Conservation (phyloP, 768 basidiomycete genomes). For the Roridomyces roridus region DNA sequence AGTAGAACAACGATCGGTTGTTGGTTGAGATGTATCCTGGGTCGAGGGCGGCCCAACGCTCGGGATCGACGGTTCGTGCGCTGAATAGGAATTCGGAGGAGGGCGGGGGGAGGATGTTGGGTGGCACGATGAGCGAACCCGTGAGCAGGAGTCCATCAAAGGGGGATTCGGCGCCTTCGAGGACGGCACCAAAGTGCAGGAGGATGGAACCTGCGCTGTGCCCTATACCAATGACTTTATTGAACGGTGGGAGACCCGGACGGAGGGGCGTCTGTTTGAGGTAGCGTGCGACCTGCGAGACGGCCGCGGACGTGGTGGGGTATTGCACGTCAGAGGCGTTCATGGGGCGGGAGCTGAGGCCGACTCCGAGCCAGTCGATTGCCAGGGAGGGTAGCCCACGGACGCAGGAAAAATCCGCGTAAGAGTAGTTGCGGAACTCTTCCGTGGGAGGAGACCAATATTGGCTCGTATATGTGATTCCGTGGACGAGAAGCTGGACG, state of each 20-base stretch:
- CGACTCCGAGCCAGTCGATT: not conserved
- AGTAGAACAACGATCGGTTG: not conserved
- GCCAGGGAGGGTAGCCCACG: not conserved
- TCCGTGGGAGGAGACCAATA: no score
- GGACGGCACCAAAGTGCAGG: not conserved
- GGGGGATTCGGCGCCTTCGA: not conserved
- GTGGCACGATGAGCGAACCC: not conserved
- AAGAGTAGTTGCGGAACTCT: no score
- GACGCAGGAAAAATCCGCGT: not conserved
- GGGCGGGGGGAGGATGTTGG: not conserved
- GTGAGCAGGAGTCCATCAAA: not conserved
- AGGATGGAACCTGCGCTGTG: not conserved
- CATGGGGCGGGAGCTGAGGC: not conserved
- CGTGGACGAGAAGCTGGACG: not conserved
- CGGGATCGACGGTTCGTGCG: not conserved
- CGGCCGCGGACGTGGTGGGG: not conserved
- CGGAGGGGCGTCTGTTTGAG: not conserved
- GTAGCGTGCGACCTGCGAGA: not conserved
- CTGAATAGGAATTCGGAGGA: not conserved
- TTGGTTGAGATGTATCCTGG: not conserved
- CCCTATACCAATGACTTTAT: not conserved
- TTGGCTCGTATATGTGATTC: not conserved
- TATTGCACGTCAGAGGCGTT: not conserved
- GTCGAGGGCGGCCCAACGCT: slow-evolving; percentile 1
- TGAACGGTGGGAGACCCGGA: not conserved